phyloP scores from a whole-genome alignment of 441 rosid genomes.

The Monsonia emarginata region DNA sequence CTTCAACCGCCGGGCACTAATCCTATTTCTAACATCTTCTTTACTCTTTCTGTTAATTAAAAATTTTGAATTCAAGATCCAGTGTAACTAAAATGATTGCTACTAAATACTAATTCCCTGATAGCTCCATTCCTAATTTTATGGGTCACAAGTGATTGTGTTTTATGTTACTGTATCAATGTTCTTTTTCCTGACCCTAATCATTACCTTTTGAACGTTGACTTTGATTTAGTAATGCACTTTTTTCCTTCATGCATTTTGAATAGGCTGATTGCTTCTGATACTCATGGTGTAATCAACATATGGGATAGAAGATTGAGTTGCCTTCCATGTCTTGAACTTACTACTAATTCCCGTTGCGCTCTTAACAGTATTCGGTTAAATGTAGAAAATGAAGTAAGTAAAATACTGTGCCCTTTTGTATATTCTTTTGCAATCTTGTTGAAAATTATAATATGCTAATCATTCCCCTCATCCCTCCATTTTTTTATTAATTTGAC shows the following conservation, averaged over 20 bases:
- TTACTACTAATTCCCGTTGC: slow-evolving; percentile 34
- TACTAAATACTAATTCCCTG: no score
- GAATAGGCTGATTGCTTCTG: slow-evolving; percentile 68
- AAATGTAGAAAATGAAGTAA: slow-evolving; percentile 63
- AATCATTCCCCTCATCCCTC: background rate
- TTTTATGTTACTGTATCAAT: background rate
- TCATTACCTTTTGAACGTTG: background rate
- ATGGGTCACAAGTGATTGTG: background rate
- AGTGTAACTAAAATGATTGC: background rate
- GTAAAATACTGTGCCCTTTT: background rate
- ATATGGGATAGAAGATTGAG: slow-evolving; percentile 80
- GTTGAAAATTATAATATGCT: background rate
- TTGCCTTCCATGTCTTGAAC: slow-evolving; percentile 58
- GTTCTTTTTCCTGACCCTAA: background rate
- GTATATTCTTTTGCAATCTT: background rate
- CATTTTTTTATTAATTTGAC: background rate
- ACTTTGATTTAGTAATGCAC: background rate
- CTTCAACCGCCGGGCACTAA: no score
- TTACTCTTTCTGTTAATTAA: no score
- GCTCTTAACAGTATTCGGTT: slow-evolving; percentile 54
- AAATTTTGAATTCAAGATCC: background rate
- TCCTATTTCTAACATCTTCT: no score
- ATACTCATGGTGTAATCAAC: slow-evolving; percentile 52
- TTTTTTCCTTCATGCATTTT: slow-evolving; percentile 11
- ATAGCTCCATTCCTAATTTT: background rate